A percentile compares a stretch with the other conserved stretches of the same genome.
Conservation (phyloP, 805 yeast species). For the Candida arabinofermentans region DNA sequence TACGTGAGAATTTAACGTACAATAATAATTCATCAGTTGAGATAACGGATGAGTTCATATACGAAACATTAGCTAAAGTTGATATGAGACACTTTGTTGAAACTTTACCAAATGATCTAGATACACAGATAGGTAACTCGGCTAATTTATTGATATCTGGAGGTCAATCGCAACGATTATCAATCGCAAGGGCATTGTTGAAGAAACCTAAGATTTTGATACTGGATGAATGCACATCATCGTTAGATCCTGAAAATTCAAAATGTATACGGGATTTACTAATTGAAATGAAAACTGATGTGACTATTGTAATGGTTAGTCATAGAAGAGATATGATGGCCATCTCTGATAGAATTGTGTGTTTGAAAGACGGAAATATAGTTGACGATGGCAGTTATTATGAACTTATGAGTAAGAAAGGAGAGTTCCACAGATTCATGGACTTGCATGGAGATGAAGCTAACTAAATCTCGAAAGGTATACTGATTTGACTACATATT, state of each 20-base stretch:
- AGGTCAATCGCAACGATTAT: slow-evolving; percentile 85
- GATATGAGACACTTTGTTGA: slow-evolving; percentile 53
- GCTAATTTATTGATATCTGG: slow-evolving; percentile 60
- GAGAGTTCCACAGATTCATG: slow-evolving; percentile 8
- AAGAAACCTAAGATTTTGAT: slow-evolving; percentile 62
- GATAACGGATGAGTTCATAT: slow-evolving; percentile 29
- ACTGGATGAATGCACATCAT: slow-evolving; percentile 88
- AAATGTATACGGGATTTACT: slow-evolving; percentile 48
- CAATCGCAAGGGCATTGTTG: slow-evolving; percentile 78
- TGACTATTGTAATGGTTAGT: slow-evolving; percentile 61
- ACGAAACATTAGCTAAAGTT: slow-evolving; percentile 38
- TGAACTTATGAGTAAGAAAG: slow-evolving; percentile 5
- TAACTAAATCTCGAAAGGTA: no score
- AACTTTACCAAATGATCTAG: slow-evolving; percentile 52
- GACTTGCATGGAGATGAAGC: not conserved
- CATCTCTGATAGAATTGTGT: slow-evolving; percentile 47
- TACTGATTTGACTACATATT: not conserved
- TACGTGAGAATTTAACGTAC: slow-evolving; percentile 66
- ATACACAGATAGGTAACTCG: slow-evolving; percentile 53
- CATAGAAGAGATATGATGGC: slow-evolving; percentile 69
- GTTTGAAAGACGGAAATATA: slow-evolving; percentile 45
- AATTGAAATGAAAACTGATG: slow-evolving; percentile 22
- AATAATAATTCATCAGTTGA: slow-evolving; percentile 51
- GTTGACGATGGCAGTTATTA: slow-evolving; percentile 40
- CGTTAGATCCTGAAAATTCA: slow-evolving; percentile 68